Conservation (phyloP, 805 yeast genomes). For the Candida sithepensis region DNA sequence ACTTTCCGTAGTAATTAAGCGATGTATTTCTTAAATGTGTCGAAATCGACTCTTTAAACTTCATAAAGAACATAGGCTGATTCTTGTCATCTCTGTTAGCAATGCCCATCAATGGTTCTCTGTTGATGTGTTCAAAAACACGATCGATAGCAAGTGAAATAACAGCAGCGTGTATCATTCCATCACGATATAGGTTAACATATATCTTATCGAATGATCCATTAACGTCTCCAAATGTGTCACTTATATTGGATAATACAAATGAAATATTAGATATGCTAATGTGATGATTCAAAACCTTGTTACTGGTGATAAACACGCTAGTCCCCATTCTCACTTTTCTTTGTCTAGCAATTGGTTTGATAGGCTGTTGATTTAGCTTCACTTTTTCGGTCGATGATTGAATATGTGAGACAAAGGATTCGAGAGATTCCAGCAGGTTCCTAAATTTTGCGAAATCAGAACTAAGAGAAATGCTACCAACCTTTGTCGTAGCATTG, state of each 20-base stretch:
- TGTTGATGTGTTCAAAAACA: background rate
- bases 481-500: constrained; percentile 11
- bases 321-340: constrained; percentile 25
- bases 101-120: constrained; percentile 31
- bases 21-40: constrained; percentile 44
- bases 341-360: constrained; percentile 5
- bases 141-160: constrained; percentile 12
- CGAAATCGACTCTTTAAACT: constrained; percentile 35
- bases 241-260: constrained; percentile 18
- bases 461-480: constrained; percentile 27
- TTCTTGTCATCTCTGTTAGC: constrained; percentile 32
- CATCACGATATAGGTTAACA: constrained; percentile 15
- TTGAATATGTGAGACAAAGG: constrained; percentile 3
- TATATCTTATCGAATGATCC: constrained; percentile 17
- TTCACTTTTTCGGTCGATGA: background rate
- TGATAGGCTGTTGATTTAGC: background rate
- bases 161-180: constrained; percentile 9
- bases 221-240: constrained; percentile 32
- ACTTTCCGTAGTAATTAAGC: constrained; percentile 56
- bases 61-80: constrained; percentile 40
- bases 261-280: constrained; percentile 13
- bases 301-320: constrained; percentile 17
- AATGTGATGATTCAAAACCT: constrained; percentile 12
- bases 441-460: constrained; percentile 28
- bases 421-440: constrained; percentile 14